Conservation (phyloP, 371 early-diverging fungal species). For the Smittium mucronatum region DNA sequence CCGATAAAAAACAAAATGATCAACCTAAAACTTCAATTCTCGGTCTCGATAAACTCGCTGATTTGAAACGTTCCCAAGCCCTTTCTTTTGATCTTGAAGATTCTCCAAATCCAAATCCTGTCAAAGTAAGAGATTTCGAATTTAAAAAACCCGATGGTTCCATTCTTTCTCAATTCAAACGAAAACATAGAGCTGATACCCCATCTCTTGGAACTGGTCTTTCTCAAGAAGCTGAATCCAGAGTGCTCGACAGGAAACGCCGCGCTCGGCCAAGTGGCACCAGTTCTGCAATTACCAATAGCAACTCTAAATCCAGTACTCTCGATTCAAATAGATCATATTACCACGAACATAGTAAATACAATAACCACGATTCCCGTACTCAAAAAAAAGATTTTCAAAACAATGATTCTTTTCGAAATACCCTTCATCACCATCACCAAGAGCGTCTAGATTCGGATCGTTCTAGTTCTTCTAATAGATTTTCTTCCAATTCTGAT, state of each 20-base stretch:
- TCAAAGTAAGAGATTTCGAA: background rate
- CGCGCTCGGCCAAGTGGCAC: background rate
- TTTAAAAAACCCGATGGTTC: background rate
- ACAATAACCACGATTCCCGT: background rate
- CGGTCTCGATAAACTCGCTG: background rate
- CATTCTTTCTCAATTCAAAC: background rate
- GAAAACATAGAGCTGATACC: background rate
- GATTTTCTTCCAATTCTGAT: no score
- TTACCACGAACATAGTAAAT: background rate
- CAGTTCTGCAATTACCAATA: background rate
- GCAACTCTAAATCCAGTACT: background rate
- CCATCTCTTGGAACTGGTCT: constrained; percentile 2
- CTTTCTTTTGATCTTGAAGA: background rate
- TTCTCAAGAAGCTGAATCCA: background rate
- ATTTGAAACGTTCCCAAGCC: background rate
- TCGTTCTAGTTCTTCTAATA: background rate
- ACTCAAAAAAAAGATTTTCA: background rate
- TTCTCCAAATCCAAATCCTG: background rate
- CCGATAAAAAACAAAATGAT: background rate
- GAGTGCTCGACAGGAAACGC: background rate
- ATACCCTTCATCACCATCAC: background rate
- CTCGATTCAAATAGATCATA: background rate
- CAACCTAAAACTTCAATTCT: background rate
- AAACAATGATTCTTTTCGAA: background rate
- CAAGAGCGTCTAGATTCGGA: background rate